phyloP scores from a whole-genome alignment of 2,329 filamentous ascomycete genomes.

The Ophiocordyceps camponoti-floridani region DNA sequence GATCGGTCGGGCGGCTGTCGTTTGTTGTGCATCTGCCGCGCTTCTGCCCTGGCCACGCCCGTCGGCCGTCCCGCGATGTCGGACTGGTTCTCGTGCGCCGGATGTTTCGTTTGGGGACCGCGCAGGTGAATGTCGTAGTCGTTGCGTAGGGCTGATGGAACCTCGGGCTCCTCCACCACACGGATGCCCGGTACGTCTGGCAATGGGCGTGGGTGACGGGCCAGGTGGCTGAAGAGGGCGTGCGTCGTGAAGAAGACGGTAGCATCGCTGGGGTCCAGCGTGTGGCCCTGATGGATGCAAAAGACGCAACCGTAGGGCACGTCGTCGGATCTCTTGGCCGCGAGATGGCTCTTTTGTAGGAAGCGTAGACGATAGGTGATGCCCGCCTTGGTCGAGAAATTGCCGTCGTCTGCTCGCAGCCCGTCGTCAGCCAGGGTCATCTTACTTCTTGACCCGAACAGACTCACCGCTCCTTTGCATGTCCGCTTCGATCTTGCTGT shows the following conservation, averaged over 20 bases:
- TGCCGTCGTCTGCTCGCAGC: conserved; percentile 15
- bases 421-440: not conserved
- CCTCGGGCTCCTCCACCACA: conserved; percentile 24
- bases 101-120: conserved; percentile 19
- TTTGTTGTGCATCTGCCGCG: conserved; percentile 30
- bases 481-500: conserved; percentile 31
- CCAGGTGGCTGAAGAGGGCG: conserved; percentile 32
- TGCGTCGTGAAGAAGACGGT: conserved; percentile 37
- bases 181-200: conserved; percentile 28
- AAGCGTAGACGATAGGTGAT: conserved; percentile 35
- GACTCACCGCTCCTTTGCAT: conserved; percentile 26
- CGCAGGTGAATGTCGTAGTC: conserved; percentile 36
- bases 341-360: conserved; percentile 36
- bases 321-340: conserved; percentile 30
- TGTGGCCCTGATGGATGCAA: conserved; percentile 30
- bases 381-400: conserved; percentile 21
- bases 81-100: conserved; percentile 19
- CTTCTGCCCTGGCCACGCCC: conserved; percentile 21
- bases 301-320: conserved; percentile 36
- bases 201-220: conserved; percentile 33
- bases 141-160: conserved; percentile 22
- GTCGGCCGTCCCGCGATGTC: conserved; percentile 24
- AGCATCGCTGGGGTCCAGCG: conserved; percentile 33
- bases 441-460: not conserved
- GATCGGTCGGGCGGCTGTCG: conserved; percentile 25